Conservation (phyloP, 1,284 basidiomycete species). For the Trametes sp. region DNA sequence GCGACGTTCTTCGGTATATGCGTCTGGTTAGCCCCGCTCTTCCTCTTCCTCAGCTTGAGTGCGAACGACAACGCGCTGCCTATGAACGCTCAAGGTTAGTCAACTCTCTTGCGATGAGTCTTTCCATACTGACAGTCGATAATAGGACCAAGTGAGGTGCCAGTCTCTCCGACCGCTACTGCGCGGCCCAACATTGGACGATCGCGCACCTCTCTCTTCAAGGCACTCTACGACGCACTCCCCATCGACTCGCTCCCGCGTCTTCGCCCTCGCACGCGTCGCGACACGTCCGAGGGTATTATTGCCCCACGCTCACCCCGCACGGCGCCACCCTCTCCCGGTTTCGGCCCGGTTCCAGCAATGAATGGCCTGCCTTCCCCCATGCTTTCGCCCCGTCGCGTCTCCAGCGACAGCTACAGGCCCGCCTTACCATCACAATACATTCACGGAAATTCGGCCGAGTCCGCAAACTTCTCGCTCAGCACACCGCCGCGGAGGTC, state of each 20-base stretch:
- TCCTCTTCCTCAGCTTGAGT: slow-evolving; percentile 91
- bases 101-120: not conserved
- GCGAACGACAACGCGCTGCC: slow-evolving; percentile 96
- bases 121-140: not conserved
- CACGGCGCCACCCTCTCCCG: slow-evolving; percentile 29
- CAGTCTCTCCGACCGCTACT: slow-evolving; percentile 35
- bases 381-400: slow-evolving; percentile 30
- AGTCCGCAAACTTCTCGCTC: slow-evolving; percentile 30
- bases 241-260: slow-evolving; percentile 41
- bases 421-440: slow-evolving; percentile 19
- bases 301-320: slow-evolving; percentile 43
- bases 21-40: slow-evolving; percentile 92
- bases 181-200: slow-evolving; percentile 19
- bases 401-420: slow-evolving; percentile 32
- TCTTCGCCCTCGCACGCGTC: slow-evolving; percentile 38
- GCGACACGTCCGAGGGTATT: slow-evolving; percentile 43
- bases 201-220: slow-evolving; percentile 44
- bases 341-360: slow-evolving; percentile 34
- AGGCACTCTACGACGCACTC: slow-evolving; percentile 41
- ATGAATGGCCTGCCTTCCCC: slow-evolving; percentile 37
- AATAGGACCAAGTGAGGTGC: slow-evolving; percentile 25
- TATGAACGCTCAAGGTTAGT: slow-evolving; percentile 44
- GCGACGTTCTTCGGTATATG: slow-evolving; percentile 89
- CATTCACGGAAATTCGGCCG: slow-evolving; percentile 6
- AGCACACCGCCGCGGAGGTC: slow-evolving; percentile 34